Conservation (phyloP, 768 basidiomycete genomes). For the Lactarius akahatsu region DNA sequence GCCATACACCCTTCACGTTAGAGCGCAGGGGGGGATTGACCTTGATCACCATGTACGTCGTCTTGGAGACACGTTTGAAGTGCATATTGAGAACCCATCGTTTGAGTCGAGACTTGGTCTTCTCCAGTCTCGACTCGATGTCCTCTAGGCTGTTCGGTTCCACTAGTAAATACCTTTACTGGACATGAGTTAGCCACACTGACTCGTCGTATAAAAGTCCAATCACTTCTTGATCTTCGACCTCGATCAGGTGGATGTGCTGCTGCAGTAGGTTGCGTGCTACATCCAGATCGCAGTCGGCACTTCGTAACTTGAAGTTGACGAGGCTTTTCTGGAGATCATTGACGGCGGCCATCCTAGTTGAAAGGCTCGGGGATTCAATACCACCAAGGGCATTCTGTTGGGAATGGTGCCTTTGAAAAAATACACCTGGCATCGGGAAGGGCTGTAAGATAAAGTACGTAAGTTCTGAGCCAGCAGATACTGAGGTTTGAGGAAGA, state of each 20-base stretch:
- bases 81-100: background rate
- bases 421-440: background rate
- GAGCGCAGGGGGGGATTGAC: constrained; percentile 27
- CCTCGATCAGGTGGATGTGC: background rate
- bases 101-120: background rate
- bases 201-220: background rate
- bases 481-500: background rate
- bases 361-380: background rate
- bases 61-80: constrained; percentile 9
- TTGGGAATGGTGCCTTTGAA: background rate
- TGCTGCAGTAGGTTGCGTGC: background rate
- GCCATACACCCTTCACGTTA: background rate
- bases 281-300: background rate
- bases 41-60: constrained; percentile 34
- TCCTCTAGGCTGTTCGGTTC: background rate
- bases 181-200: background rate
- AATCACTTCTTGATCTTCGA: background rate
- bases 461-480: constrained; percentile 1
- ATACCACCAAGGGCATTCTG: background rate
- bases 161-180: background rate
- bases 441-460: background rate
- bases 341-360: background rate
- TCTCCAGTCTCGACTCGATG: background rate
- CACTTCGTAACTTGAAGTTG: background rate
- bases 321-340: background rate